Evolutionary conservation across 2,329 filamentous ascomycete species (phyloP).

Genomic region (Stachybotrys chartarum): DNA sequence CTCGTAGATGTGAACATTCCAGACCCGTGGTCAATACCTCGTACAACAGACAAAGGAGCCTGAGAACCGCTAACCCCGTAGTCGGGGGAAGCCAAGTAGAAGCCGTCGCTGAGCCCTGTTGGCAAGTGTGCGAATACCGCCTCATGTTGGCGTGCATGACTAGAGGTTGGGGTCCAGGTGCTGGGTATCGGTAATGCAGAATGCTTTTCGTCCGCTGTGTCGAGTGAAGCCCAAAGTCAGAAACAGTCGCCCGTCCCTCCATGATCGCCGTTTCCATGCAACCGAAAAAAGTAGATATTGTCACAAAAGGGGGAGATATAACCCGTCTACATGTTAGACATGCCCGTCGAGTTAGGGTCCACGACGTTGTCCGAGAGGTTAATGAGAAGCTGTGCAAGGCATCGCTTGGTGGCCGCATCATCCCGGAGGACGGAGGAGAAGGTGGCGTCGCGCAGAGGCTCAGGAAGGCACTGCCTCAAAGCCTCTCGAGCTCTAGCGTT

Average conservation of each 20-base stretch:
- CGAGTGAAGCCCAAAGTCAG: conserved; percentile 14
- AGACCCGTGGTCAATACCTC: background rate
- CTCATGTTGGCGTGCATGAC: background rate
- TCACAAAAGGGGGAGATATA: conserved; percentile 13
- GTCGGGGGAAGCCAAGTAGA: background rate
- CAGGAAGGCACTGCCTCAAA: conserved; percentile 88
- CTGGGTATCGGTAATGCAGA: conserved; percentile 24
- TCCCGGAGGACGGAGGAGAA: conserved; percentile 95
- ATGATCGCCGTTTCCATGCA: conserved; percentile 19
- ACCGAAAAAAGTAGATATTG: conserved; percentile 13
- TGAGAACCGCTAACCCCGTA: background rate
- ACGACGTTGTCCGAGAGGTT: conserved; percentile 88
- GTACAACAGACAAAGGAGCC: background rate
- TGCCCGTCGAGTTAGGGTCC: conserved; percentile 31
- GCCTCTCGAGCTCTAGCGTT: conserved; percentile 94
- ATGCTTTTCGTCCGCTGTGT: conserved; percentile 17
- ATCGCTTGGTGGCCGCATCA: conserved; percentile 95
- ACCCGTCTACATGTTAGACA: conserved; percentile 24
- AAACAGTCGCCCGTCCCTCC: conserved; percentile 12
- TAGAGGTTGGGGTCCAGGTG: conserved; percentile 5
- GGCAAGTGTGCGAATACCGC: background rate
- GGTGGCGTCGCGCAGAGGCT: conserved; percentile 96
- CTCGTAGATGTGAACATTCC: background rate
- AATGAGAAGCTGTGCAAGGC: conserved; percentile 92
- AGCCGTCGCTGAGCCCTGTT: background rate